These are phyloP conservation scores for Beauveria bassiana DNA, from an alignment of 2,329 filamentous ascomycete species.

Conservation along the genomic window DNA sequence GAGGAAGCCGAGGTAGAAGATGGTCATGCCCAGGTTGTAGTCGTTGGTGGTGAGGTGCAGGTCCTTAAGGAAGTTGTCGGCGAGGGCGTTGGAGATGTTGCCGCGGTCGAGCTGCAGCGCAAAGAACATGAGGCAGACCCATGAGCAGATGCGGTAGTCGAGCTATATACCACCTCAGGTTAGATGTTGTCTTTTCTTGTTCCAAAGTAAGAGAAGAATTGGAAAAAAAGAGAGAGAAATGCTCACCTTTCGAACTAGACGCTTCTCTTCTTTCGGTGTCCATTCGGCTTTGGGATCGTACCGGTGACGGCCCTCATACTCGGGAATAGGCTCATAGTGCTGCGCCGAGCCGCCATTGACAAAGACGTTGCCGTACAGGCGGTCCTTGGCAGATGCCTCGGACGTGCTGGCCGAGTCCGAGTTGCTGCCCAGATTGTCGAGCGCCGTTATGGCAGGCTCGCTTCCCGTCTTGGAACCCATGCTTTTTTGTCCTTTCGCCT, in stretches of 20 bases:
- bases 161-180: conserved; percentile 10
- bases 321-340: conserved; percentile 42
- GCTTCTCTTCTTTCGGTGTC: conserved; percentile 46
- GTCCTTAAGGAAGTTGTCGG: conserved; percentile 35
- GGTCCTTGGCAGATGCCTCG: background rate
- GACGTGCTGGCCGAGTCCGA: conserved; percentile 7
- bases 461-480: background rate
- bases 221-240: too few species aligned
- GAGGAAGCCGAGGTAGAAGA: conserved; percentile 43
- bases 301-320: conserved; percentile 51
- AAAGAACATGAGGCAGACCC: conserved; percentile 41
- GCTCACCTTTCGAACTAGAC: conserved; percentile 6
- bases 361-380: background rate
- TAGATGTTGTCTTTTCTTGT: background rate
- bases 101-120: conserved; percentile 38
- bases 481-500: background rate
- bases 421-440: background rate
- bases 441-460: background rate
- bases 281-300: conserved; percentile 51
- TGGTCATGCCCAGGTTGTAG: conserved; percentile 41
- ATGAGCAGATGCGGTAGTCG: conserved; percentile 30
- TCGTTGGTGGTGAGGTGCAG: conserved; percentile 33
- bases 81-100: conserved; percentile 34
- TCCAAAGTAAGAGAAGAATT: background rate
- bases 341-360: background rate